Conservation (phyloP, 2,329 filamentous ascomycete species). For the Tolypocladium tropicale region DNA sequence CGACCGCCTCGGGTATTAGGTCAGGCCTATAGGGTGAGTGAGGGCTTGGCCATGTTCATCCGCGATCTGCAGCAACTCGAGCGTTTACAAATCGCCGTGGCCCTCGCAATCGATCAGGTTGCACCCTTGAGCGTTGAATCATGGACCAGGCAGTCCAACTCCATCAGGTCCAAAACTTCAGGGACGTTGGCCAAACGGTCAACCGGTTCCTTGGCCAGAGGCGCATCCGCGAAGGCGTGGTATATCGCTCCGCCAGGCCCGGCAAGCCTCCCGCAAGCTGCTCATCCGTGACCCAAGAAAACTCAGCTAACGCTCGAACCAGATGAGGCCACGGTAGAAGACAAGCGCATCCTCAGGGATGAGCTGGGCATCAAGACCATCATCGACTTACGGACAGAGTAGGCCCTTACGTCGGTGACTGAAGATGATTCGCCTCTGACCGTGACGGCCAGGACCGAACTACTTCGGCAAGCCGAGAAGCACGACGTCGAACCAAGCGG, state of each 20-base stretch:
- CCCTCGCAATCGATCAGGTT: no score
- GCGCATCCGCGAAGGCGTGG: slow-evolving; percentile 49
- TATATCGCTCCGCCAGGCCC: slow-evolving; percentile 59
- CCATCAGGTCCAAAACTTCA: slow-evolving; percentile 54
- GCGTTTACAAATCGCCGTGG: not conserved
- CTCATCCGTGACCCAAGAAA: not conserved
- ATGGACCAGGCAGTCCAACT: slow-evolving; percentile 8
- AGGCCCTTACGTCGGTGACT: slow-evolving; percentile 9
- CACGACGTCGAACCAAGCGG: slow-evolving; percentile 34
- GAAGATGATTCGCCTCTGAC: not conserved
- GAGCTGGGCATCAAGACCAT: slow-evolving; percentile 59
- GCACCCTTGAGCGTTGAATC: no score
- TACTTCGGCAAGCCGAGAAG: slow-evolving; percentile 56
- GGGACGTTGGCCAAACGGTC: slow-evolving; percentile 61
- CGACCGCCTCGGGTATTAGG: no score
- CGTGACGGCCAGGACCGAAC: slow-evolving; percentile 51
- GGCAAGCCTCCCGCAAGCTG: slow-evolving; percentile 22
- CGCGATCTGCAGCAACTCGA: not conserved
- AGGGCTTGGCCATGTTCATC: no score
- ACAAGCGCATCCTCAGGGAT: slow-evolving; percentile 48
- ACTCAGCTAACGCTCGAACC: not conserved
- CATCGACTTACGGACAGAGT: slow-evolving; percentile 72
- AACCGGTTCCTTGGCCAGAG: slow-evolving; percentile 47
- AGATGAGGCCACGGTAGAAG: slow-evolving; percentile 62
- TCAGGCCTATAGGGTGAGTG: no score